These are phyloP conservation scores for Russula sp. DNA, from an alignment of 768 basidiomycete genomes.

Conservation along the genomic window DNA sequence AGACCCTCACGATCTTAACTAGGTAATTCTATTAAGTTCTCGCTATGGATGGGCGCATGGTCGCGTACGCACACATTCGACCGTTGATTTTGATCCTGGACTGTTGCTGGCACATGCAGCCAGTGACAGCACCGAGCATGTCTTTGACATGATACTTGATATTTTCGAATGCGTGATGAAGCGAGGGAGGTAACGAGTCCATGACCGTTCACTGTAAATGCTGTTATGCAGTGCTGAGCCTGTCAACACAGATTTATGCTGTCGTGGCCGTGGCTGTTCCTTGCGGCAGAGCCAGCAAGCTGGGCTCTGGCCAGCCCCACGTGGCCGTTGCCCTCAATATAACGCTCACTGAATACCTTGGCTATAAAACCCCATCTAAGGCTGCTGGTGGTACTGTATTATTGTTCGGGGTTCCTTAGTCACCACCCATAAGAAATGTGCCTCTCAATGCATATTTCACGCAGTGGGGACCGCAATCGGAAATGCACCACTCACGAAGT, in stretches of 20 bases:
- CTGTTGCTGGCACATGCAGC: constrained; percentile 72
- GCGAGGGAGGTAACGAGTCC: constrained; percentile 10
- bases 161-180: constrained; percentile 41
- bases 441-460: too few relatives aligned
- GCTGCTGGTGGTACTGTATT: too few relatives aligned
- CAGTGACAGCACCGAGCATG: constrained; percentile 72
- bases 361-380: too few relatives aligned
- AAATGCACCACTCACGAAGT: too few relatives aligned
- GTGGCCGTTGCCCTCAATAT: too few relatives aligned
- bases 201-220: not conserved
- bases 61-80: constrained; percentile 64
- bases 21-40: constrained; percentile 1
- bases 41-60: not conserved
- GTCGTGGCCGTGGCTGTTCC: not conserved
- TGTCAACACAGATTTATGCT: not conserved
- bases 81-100: constrained; percentile 95
- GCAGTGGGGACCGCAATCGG: too few relatives aligned
- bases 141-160: constrained; percentile 74
- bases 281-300: too few relatives aligned
- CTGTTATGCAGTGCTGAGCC: not conserved
- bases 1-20: constrained; percentile 87
- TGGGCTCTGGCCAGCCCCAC: too few relatives aligned
- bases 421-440: too few relatives aligned
- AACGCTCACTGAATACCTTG: too few relatives aligned
- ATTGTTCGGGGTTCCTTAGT: too few relatives aligned